Evolutionary conservation across 441 rosid species (phyloP), one percentile per base, ranked within the genome.

Genomic region (Euphorbia celastroides): DNA sequence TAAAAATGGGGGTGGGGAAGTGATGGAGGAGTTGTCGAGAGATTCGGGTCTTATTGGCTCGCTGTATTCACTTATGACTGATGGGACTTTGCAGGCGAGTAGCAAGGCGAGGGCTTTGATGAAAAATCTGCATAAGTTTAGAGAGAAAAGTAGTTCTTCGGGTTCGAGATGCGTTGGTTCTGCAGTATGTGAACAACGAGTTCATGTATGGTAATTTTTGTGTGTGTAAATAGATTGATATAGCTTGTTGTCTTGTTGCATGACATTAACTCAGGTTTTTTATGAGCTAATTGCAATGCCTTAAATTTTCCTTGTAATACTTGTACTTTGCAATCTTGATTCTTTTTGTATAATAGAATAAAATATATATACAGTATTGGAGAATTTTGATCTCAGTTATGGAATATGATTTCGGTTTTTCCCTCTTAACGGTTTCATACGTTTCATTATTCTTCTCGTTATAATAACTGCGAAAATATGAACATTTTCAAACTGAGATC

Each of bases 41-140:
- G 82, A 86, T 27, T 62, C 75, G 22, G 67, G 75, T 1, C 78
- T 90, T 20, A 83, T 78, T 81, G 68, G 77, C 28, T 79, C 87
- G 11, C 63, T 88, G 14, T 88, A 88, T 62, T 67, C 82, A 4
- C 76, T 83, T 34, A 56, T 74, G 63, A 79, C 84, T 10, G 83
- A 82, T 23, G 91, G 91, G 5, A 81, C 84, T 0, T 66, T 75
- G 38, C 77, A 77, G 16, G 87, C 79, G n/a, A 72, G 83, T n/a
- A n/a, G n/a, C n/a, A n/a, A n/a, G n/a, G n/a, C n/a, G n/a, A n/a
- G n/a, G 7, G 60, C 78, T 23, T 78, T 91, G 42, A 74, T 91
- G 54, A 81, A 72, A 69, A 69, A 79, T 74, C 77, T 91, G 10
- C 97, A 87, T n/a, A 82, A 81, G 62, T 87, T 78, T 55, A 78